phyloP scores from a whole-genome alignment of 139 green algal genomes.

The Chlorella sp. region DNA sequence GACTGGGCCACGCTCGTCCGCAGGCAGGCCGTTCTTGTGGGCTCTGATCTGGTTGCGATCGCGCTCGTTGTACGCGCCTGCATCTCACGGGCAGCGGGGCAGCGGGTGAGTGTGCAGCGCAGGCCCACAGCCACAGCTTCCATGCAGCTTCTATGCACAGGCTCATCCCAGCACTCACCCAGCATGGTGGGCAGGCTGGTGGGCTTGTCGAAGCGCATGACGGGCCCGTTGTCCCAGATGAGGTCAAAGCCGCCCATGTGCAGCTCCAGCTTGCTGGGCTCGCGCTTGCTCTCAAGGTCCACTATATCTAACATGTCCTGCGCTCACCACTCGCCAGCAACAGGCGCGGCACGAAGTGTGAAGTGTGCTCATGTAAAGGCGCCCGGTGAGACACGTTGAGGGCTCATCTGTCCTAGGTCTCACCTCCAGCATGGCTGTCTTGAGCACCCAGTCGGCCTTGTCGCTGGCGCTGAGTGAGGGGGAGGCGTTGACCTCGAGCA shows the following conservation, averaged over 20 bases:
- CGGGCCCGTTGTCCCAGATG: constrained; percentile 57
- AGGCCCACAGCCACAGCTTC: neutral
- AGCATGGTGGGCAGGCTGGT: constrained; percentile 42
- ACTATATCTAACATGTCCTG: constrained; percentile 52
- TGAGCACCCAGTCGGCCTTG: constrained; percentile 55
- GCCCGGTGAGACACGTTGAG: no score
- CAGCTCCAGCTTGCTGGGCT: constrained; percentile 28
- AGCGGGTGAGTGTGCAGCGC: neutral
- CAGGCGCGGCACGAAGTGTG: no score
- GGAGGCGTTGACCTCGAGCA: constrained; percentile 70
- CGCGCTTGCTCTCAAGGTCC: constrained; percentile 47
- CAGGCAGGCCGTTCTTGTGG: neutral
- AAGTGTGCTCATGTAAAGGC: no score
- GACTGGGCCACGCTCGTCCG: no score
- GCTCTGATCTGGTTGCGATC: constrained; percentile 17
- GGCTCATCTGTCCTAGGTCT: no score
- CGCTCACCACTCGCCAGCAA: no score
- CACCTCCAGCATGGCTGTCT: constrained; percentile 68
- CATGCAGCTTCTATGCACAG: no score
- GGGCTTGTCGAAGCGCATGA: constrained; percentile 38
- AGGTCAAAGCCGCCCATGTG: constrained; percentile 70
- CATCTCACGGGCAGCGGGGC: neutral
- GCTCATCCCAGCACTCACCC: constrained; percentile 9
- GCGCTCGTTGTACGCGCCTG: constrained; percentile 18
- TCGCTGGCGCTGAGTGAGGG: constrained; percentile 55